phyloP scores from a whole-genome alignment of 2,329 filamentous ascomycete species.

The Xylariaceae sp. region DNA sequence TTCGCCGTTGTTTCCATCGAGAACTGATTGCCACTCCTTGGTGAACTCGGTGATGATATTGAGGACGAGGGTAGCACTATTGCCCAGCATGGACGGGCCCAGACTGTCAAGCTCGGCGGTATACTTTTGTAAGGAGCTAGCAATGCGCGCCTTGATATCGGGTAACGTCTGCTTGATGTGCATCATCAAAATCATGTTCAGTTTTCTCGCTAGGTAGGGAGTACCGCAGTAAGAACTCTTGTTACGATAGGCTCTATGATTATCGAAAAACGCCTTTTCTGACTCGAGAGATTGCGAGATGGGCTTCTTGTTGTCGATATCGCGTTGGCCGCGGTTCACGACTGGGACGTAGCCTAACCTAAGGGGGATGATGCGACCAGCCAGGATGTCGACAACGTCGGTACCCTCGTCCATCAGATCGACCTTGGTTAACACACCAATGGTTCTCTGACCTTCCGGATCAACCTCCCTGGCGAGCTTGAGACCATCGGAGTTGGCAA shows the following conservation, averaged over 20 bases:
- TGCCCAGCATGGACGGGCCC: constrained; percentile 91
- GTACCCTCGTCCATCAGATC: constrained; percentile 99
- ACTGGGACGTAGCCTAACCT: constrained; percentile 94
- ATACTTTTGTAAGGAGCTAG: constrained; percentile 92
- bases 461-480: constrained; percentile 96
- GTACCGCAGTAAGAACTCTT: constrained; percentile 99
- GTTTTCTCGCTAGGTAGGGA: constrained; percentile 90
- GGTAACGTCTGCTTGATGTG: constrained; percentile 99
- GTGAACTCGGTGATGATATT: constrained; percentile 99
- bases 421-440: constrained; percentile 97
- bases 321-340: constrained; percentile 93
- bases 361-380: constrained; percentile 92
- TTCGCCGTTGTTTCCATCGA: constrained; percentile 96
- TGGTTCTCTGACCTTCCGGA: constrained; percentile 93
- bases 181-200: constrained; percentile 99
- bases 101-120: constrained; percentile 71
- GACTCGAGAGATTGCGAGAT: constrained; percentile 87
- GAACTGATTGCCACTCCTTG: constrained; percentile 91
- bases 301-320: constrained; percentile 96
- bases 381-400: constrained; percentile 96
- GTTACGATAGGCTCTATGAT: constrained; percentile 96
- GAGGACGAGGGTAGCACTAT: constrained; percentile 91
- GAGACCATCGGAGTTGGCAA: constrained; percentile 96
- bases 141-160: constrained; percentile 95
- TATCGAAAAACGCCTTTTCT: constrained; percentile 96